phyloP scores from a whole-genome alignment of 202 grass and related monocot genomes.

The Bolboschoenoplectus hybrid region DNA sequence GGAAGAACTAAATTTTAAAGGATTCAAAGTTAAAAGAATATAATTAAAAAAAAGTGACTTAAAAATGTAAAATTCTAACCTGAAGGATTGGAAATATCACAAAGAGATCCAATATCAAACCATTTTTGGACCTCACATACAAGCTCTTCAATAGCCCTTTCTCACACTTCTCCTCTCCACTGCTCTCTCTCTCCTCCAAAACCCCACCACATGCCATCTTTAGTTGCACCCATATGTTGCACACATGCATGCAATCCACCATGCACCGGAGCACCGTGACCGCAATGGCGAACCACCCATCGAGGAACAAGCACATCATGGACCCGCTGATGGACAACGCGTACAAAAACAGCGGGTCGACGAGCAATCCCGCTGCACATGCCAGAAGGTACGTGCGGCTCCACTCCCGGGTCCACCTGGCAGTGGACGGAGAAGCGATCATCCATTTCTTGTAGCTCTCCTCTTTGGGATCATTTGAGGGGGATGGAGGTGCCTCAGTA shows the following conservation, averaged over 20 bases:
- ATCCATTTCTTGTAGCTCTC: conserved; percentile 19
- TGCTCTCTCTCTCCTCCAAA: conserved; percentile 24
- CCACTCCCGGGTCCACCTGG: conserved; percentile 67
- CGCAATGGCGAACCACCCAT: conserved; percentile 75
- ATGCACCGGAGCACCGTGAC: conserved; percentile 79
- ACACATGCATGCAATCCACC: conserved; percentile 79
- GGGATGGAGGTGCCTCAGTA: conserved; percentile 7
- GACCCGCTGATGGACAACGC: conserved; percentile 67
- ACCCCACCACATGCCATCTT: conserved; percentile 7
- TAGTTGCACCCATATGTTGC: conserved; percentile 68
- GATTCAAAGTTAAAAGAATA: background rate
- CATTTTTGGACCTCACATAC: conserved; percentile 56
- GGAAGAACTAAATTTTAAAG: background rate
- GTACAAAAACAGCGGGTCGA: conserved; percentile 92
- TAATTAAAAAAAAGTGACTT: background rate
- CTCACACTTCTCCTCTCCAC: conserved; percentile 37
- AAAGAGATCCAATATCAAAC: conserved; percentile 67
- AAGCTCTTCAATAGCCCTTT: conserved; percentile 35
- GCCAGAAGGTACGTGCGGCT: conserved; percentile 72
- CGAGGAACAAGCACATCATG: conserved; percentile 85
- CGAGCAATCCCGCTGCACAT: conserved; percentile 72
- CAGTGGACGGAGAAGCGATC: conserved; percentile 6
- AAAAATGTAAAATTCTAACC: conserved; percentile 42
- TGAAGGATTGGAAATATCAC: conserved; percentile 82
- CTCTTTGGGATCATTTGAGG: conserved; percentile 11